Evolutionary conservation across 176 grass and related monocot species (phyloP), one percentile per base, ranked within the genome.

Genomic region (Poa annua): DNA sequence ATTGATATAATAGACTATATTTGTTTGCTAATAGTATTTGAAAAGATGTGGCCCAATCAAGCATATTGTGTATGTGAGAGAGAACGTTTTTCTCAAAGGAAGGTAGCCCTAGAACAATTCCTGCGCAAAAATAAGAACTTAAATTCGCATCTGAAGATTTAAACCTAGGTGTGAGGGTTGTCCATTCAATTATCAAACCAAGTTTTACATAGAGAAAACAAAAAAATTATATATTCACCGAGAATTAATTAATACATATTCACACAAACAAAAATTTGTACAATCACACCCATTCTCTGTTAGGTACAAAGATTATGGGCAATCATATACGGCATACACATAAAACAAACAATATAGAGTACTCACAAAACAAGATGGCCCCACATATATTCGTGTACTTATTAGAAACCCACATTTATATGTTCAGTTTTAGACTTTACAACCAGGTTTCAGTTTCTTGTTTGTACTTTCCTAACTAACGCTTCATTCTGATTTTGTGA

Each of bases 391-490:
- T 12, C 19, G 14, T 20, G 1, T 74, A 33, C 15, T 74, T 33
- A 52, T n/a, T 21, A 54, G 10, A 21, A 56, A 11, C n/a, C 20
- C 4, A 6, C n/a, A 29, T n/a, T 45, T 45, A 56, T 0, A 32
- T 3, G 11, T 83, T 33, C 19, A 3, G 7, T 24, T 53, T 68
- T 12, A 21, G 45, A 44, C 14, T 71, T 61, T 42, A 84, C 35
- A 76, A 4, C 8, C 49, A 42, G 9, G 35, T 69, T 67, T 66
- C 16, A 66, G 65, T 67, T 67, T 66, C 32, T 66, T 68, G 36
- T 11, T 21, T 68, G 9, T 68, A 20, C 65, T 68, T 21, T n/a
- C 56, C 22, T 63, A 32, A 14, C 60, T 63, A 63, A 29, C 60
- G 2, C 25, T 4, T 25, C 56, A 25, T 25, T 55, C 3, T 60